Conservation (phyloP, 371 early-diverging fungal genomes). For the Parasitella parasitica region DNA sequence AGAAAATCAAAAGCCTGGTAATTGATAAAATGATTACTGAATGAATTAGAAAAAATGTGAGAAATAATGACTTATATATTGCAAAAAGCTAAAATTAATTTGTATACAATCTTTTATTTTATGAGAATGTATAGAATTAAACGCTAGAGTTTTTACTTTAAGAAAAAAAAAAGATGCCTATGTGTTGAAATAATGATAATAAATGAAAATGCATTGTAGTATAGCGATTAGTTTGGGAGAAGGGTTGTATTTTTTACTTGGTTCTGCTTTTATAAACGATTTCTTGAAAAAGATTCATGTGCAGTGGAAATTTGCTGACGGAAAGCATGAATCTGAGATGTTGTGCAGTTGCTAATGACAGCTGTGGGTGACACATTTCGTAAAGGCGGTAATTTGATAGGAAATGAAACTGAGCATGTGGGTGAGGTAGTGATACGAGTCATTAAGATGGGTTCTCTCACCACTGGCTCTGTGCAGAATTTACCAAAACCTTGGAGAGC, state of each 20-base stretch:
- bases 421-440: conserved; percentile 7
- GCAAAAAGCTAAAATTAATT: neutral
- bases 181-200: neutral
- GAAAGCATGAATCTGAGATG: conserved; percentile 14
- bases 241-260: no score
- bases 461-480: conserved; percentile 43
- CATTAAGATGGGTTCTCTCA: conserved; percentile 51
- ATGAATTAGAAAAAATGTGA: no score
- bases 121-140: neutral
- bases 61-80: neutral
- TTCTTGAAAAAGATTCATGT: conserved; percentile 25
- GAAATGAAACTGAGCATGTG: neutral
- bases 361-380: neutral
- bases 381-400: conserved; percentile 13
- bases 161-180: neutral
- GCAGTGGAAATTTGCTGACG: conserved; percentile 12
- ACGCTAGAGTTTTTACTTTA: neutral
- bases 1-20: no score
- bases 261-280: neutral
- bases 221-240: no score
- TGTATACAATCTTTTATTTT: neutral
- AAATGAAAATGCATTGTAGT: neutral
- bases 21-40: no score
- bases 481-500: conserved; percentile 43
- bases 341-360: neutral